A percentile compares a stretch with the other conserved stretches of the same genome.
These are phyloP conservation scores for Golubevia pallescens DNA, from an alignment of 1,284 basidiomycete genomes.

Conservation along the genomic window DNA sequence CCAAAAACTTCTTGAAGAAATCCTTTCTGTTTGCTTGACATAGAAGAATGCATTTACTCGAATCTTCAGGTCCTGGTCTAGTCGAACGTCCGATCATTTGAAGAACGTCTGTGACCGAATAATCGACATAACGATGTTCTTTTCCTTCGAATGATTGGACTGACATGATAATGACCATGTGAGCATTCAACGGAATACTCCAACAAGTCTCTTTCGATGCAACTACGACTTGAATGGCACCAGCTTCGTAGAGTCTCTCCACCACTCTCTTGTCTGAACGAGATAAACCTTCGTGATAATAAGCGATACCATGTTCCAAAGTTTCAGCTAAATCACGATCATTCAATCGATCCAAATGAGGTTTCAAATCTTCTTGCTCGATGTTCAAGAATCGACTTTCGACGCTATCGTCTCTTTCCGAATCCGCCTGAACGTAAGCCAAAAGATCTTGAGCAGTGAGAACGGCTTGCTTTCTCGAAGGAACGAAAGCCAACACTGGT, in stretches of 20 bases:
- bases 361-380: constrained; percentile 79
- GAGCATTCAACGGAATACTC: constrained; percentile 88
- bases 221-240: constrained; percentile 91
- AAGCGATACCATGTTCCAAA: constrained; percentile 88
- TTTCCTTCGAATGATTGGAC: constrained; percentile 84
- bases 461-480: constrained; percentile 89
- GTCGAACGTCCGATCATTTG: constrained; percentile 99
- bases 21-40: constrained; percentile 93
- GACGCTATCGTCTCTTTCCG: constrained; percentile 67
- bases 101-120: constrained; percentile 93
- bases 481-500: constrained; percentile 90
- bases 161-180: constrained; percentile 99
- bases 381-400: constrained; percentile 88
- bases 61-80: constrained; percentile 81
- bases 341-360: constrained; percentile 83
- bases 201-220: constrained; percentile 96
- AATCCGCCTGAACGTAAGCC: constrained; percentile 85
- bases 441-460: constrained; percentile 90
- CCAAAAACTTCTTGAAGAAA: constrained; percentile 98
- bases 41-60: constrained; percentile 91
- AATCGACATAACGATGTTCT: constrained; percentile 96
- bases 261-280: constrained; percentile 92
- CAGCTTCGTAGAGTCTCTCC: constrained; percentile 88
- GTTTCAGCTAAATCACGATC: constrained; percentile 81
- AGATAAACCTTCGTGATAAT: constrained; percentile 91